phyloP scores from a whole-genome alignment of 1,284 basidiomycete species.

The Pisolithus thermaeus region DNA sequence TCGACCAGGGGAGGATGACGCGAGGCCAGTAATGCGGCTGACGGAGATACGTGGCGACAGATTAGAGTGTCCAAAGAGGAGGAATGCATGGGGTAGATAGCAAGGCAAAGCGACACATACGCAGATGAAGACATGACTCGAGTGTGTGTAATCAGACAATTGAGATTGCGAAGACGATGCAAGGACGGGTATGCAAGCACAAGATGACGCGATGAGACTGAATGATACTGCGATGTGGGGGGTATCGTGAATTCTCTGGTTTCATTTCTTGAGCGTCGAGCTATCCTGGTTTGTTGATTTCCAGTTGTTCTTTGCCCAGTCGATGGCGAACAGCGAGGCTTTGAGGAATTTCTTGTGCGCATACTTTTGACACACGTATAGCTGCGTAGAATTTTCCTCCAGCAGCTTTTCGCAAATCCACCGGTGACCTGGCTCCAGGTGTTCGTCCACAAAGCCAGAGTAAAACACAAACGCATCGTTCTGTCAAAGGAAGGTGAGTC shows the following conservation, averaged over 20 bases:
- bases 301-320: constrained; percentile 53
- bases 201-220: constrained; percentile 25
- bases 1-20: constrained; percentile 26
- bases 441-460: constrained; percentile 88
- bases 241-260: not conserved
- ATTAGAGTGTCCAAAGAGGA: not conserved
- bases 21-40: constrained; percentile 4
- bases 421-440: constrained; percentile 79
- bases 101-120: constrained; percentile 31
- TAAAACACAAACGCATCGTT: constrained; percentile 91
- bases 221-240: constrained; percentile 22
- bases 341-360: constrained; percentile 96
- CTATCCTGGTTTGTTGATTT: constrained; percentile 27
- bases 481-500: constrained; percentile 48
- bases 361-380: constrained; percentile 96
- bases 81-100: constrained; percentile 28
- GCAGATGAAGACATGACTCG: constrained; percentile 31
- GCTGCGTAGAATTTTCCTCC: constrained; percentile 75
- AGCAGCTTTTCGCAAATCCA: constrained; percentile 83
- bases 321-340: constrained; percentile 68
- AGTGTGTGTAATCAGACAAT: constrained; percentile 35
- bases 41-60: not conserved
- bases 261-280: constrained; percentile 48
- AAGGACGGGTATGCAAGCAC: constrained; percentile 31
- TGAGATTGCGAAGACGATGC: constrained; percentile 31